Conservation (phyloP, 2,329 filamentous ascomycete genomes). For the Claviceps pazoutovae region DNA sequence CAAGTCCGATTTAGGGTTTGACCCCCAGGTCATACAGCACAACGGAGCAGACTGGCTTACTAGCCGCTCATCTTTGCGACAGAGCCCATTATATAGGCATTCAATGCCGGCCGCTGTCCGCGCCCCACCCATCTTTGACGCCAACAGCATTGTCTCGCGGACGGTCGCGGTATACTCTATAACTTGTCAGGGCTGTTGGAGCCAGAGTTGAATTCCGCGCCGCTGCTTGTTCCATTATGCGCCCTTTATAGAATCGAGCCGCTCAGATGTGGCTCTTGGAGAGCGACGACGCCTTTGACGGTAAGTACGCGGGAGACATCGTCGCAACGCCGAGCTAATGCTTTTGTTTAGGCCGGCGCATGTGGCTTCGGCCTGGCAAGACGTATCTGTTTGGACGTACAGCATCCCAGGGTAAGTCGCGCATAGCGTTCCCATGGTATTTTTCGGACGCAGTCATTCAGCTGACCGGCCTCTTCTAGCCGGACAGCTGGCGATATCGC, state of each 20-base stretch:
- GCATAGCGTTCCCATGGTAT: too few species aligned
- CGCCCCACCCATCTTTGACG: slow-evolving; percentile 6
- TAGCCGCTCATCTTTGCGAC: rapidly evolving
- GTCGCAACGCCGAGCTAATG: slow-evolving; percentile 3
- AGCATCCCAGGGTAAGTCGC: slow-evolving; percentile 42
- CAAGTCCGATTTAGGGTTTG: too few species aligned
- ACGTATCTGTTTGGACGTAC: slow-evolving; percentile 77
- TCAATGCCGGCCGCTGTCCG: slow-evolving; percentile 5
- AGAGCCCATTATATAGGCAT: slow-evolving; percentile 12
- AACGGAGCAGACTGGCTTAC: too few species aligned
- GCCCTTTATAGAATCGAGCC: background rate
- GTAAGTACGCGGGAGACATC: slow-evolving; percentile 12
- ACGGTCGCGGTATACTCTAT: too few species aligned
- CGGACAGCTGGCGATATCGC: slow-evolving; percentile 54
- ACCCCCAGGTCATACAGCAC: too few species aligned
- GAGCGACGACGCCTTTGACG: slow-evolving; percentile 39
- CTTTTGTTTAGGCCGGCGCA: slow-evolving; percentile 27
- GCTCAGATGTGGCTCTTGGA: slow-evolving; percentile 50
- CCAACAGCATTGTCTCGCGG: background rate
- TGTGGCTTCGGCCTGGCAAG: slow-evolving; percentile 79
- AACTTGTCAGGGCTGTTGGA: background rate
- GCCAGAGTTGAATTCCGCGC: background rate
- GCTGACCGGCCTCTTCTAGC: slow-evolving; percentile 26
- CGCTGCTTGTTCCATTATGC: background rate
- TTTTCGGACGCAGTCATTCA: background rate